These are phyloP conservation scores for Zoysia matrella DNA, from an alignment of 202 grass and related monocot species.

Conservation along the genomic window DNA sequence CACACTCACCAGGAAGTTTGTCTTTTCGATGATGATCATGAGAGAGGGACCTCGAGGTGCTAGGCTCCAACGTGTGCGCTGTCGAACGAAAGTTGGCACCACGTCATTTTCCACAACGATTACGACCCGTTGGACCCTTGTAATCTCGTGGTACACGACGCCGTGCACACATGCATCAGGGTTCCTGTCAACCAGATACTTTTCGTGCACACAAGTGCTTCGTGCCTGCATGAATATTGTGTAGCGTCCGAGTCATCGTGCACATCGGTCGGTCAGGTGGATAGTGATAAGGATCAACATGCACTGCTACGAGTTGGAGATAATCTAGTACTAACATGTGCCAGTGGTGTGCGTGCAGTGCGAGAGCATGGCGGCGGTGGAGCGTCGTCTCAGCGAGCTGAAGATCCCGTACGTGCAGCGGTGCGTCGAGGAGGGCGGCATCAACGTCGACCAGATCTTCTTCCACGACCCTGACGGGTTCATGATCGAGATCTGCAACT, in stretches of 20 bases:
- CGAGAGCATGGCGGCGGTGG: slow-evolving; percentile 88
- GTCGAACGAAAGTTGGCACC: neutral
- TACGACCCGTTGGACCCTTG: neutral
- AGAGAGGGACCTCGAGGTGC: neutral
- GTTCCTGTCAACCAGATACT: slow-evolving; percentile 1
- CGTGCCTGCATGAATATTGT: no score
- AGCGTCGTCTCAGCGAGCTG: slow-evolving; percentile 72
- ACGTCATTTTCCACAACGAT: neutral
- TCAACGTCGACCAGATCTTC: slow-evolving; percentile 91
- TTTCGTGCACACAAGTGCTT: neutral
- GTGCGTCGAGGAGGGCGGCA: slow-evolving; percentile 77
- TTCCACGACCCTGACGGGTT: slow-evolving; percentile 95
- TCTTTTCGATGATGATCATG: neutral
- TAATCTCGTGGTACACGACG: neutral
- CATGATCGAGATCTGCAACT: slow-evolving; percentile 99
- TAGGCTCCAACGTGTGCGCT: neutral
- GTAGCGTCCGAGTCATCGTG: neutral
- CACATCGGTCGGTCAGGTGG: neutral
- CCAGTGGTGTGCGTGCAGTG: slow-evolving; percentile 50
- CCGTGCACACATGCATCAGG: neutral
- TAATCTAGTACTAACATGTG: neutral
- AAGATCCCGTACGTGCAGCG: slow-evolving; percentile 55
- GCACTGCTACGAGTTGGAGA: neutral
- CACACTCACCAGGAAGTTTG: no score
- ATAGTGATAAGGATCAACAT: slow-evolving; percentile 10